A percentile compares a stretch with the other conserved stretches of the same genome.
Evolutionary conservation across 805 yeast species (phyloP).

Genomic region (Ogataea allantospora): DNA sequence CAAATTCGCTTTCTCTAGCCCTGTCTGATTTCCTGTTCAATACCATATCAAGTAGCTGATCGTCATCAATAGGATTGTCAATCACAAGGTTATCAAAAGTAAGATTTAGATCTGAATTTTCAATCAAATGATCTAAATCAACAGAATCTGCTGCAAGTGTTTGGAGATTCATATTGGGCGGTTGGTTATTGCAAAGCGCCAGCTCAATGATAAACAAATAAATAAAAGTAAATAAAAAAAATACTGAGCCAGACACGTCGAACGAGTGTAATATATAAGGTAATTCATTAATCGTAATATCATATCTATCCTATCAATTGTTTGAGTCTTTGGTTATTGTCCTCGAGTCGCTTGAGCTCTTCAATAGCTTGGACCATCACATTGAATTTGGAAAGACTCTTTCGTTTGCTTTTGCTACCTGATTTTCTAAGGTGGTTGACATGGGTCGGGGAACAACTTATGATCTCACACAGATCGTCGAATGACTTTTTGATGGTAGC

Average conservation of each 20-base stretch:
- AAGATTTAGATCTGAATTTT: conserved; percentile 12
- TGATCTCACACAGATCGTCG: conserved; percentile 34
- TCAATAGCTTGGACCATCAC: conserved; percentile 32
- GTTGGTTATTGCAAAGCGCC: conserved; percentile 1
- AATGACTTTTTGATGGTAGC: conserved; percentile 37
- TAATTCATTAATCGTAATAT: conserved; percentile 5
- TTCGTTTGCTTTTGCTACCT: conserved; percentile 21
- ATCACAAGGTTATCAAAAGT: conserved; percentile 9
- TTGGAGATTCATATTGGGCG: conserved; percentile 8
- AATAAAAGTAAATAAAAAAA: conserved; percentile 2
- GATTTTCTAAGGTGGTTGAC: conserved; percentile 6
- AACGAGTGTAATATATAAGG: conserved; percentile 2
- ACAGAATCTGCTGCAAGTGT: conserved; percentile 10
- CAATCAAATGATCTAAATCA: conserved; percentile 13
- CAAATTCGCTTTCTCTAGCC: conserved; percentile 9
- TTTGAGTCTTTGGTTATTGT: conserved; percentile 19
- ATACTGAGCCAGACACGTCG: conserved; percentile 2
- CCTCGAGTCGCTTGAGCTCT: conserved; percentile 28
- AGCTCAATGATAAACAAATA: conserved; percentile 5
- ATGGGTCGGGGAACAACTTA: conserved; percentile 18
- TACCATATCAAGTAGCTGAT: conserved; percentile 5
- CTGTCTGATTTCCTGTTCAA: conserved; percentile 2
- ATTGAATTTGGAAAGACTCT: conserved; percentile 27
- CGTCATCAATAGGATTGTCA: conserved; percentile 2
- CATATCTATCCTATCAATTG: conserved; percentile 11